Base-by-base conservation (phyloP, 495 filamentous ascomycete species). In the Podospora fimiseda region DNA sequence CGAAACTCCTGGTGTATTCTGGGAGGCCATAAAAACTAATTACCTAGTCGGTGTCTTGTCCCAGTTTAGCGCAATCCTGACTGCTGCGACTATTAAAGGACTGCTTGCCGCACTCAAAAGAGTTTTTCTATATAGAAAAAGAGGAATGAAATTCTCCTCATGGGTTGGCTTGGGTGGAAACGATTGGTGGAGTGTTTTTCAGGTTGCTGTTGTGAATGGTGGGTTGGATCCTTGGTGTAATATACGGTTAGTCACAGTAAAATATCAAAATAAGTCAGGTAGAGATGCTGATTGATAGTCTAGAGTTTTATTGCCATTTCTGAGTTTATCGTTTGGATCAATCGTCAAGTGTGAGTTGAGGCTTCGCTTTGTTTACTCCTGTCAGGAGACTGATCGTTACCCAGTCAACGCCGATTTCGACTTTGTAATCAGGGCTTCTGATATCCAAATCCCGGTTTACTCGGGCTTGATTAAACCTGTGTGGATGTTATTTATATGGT, bases 351-450 rank as follows among this genome's bases (percentile, higher is more conserved):
- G 47, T 55, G 21, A 24, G 46, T 49, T 3, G 6, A 24, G n/a
- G n/a, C n/a, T n/a, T n/a, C n/a, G n/a, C n/a, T n/a, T n/a, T n/a
- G n/a, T n/a, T n/a, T n/a, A n/a, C n/a, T n/a, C n/a, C n/a, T n/a
- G n/a, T n/a, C n/a, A n/a, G n/a, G n/a, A n/a, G n/a, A n/a, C n/a
- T n/a, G n/a, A n/a, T n/a, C n/a, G n/a, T n/a, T 11, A 15, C 22
- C 1, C 38, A 60, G 57, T 53, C 39, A 22, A 60, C 21, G 45
- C 58, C 15, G 52, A 56, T 18, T 60, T 60, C 20, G 33, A 53
- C 33, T 57, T 57, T 15, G 30, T 49, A 13, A n/a, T 53, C 18
- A 11, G 21, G 22, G 21, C 23, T 45, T 43, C 30, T 3, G 46
- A 42, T 8, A 27, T 60, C 13, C 44, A 37, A 11, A 39, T 60